Conservation (phyloP, 2,329 filamentous ascomycete genomes). For the Colletotrichum filicis region DNA sequence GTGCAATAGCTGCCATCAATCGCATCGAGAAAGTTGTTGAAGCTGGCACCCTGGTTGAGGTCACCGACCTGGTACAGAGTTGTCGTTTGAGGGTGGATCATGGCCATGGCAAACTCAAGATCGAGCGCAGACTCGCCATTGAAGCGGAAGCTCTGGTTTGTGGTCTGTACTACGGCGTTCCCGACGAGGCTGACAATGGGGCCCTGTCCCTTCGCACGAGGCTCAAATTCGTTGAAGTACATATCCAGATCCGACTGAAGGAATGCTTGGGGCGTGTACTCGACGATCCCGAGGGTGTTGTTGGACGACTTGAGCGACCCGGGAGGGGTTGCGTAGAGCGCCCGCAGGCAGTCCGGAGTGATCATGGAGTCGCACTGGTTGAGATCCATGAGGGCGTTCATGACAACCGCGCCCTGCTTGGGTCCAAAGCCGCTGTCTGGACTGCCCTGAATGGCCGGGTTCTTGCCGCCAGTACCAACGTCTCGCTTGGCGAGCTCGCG, state of each 20-base stretch:
- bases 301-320: slow-evolving; percentile 45
- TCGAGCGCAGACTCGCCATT: slow-evolving; percentile 64
- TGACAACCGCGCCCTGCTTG: slow-evolving; percentile 44
- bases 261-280: slow-evolving; percentile 63
- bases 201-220: slow-evolving; percentile 53
- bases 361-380: slow-evolving; percentile 63
- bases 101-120: slow-evolving; percentile 63
- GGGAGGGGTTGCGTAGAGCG: slow-evolving; percentile 57
- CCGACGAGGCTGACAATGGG: slow-evolving; percentile 59
- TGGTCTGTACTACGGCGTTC: slow-evolving; percentile 54
- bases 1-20: slow-evolving; percentile 58
- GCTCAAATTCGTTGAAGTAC: slow-evolving; percentile 58
- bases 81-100: slow-evolving; percentile 63
- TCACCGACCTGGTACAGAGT: slow-evolving; percentile 58
- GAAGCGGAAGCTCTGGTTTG: slow-evolving; percentile 36
- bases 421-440: slow-evolving; percentile 41
- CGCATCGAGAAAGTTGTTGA: slow-evolving; percentile 56
- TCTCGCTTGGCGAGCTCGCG: slow-evolving; percentile 34
- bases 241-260: slow-evolving; percentile 58
- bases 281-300: slow-evolving; percentile 64
- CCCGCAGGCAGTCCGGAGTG: slow-evolving; percentile 65
- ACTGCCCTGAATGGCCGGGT: slow-evolving; percentile 42
- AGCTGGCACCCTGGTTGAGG: slow-evolving; percentile 49
- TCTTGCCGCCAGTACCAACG: slow-evolving; percentile 25
- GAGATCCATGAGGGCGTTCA: slow-evolving; percentile 44